Base-by-base conservation (phyloP, 176 grass and related monocot species). In the Zoysia japonica region DNA sequence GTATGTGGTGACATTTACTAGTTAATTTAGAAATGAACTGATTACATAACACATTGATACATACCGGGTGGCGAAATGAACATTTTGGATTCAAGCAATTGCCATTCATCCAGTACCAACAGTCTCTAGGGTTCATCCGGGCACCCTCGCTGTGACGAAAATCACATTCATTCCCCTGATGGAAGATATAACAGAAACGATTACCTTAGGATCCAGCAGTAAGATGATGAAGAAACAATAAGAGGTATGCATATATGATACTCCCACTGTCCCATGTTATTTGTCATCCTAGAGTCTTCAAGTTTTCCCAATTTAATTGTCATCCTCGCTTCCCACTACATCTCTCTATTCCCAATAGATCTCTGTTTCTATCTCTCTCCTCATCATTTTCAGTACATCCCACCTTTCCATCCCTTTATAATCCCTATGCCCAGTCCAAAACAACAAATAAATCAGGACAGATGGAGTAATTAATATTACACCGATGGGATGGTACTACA, bases 121-220 rank as follows among this genome's bases (percentile, higher is more conserved):
- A 99, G 65, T 99, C 92, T 60, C 96, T 95, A 69, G 92, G 96
- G 74, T 99, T 99, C 65, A 91, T 64, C 71, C 92, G 89, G 66
- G 96, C 96, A 84, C 78, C 88, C 64, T 99, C 92, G 10, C 96
- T 99, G 72, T 99, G 96, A 59, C 96, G 90, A 76, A 89, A 99
- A 43, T 99, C 96, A 57, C 96, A 99, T 82, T 95, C 88, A 67
- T 72, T 95, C 38, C 92, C 96, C 96, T 99, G 77, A 82, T 68
- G 41, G 35, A 76, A 65, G 44, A 9, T 35, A 81, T 10, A 75
- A 72, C 37, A 57, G 17, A 3, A 57, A 79, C 37, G 35, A 46
- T 69, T 11, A 83, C 43, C 50, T 51, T 68, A 59, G 62, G 44
- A 67, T 82, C 54, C 3, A 71, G 46, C 16, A 50, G 4, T 57